Conservation (phyloP, 1,284 basidiomycete genomes). For the Cutaneotrichosporon cutaneum region DNA sequence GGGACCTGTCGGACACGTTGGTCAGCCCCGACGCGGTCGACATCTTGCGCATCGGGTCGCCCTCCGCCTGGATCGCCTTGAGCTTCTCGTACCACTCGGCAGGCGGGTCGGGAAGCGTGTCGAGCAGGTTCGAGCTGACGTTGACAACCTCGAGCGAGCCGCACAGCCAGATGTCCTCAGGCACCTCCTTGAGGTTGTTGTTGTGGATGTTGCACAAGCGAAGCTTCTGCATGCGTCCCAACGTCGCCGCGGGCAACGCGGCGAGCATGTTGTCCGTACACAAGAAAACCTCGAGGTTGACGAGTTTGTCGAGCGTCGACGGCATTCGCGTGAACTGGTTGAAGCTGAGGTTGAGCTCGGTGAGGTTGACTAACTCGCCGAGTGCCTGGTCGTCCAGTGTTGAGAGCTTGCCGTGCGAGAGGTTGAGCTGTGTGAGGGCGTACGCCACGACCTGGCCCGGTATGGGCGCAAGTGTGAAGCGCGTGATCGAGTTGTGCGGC, state of each 20-base stretch:
- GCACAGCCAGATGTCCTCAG: slow-evolving; percentile 81
- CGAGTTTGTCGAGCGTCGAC: slow-evolving; percentile 72
- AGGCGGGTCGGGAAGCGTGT: slow-evolving; percentile 68
- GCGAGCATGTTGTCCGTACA: slow-evolving; percentile 89
- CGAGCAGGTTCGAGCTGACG: slow-evolving; percentile 83
- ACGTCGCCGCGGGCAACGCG: slow-evolving; percentile 66
- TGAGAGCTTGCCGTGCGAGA: slow-evolving; percentile 88
- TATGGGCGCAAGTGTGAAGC: slow-evolving; percentile 66
- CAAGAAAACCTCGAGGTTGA: slow-evolving; percentile 69
- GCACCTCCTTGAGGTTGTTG: slow-evolving; percentile 81
- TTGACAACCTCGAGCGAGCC: slow-evolving; percentile 73
- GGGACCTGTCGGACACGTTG: slow-evolving; percentile 56
- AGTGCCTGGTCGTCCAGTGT: slow-evolving; percentile 73
- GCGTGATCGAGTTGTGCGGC: slow-evolving; percentile 60
- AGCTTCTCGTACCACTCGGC: slow-evolving; percentile 33
- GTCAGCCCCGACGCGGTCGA: slow-evolving; percentile 54
- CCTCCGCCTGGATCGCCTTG: slow-evolving; percentile 18
- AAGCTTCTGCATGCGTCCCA: slow-evolving; percentile 77
- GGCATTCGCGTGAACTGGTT: slow-evolving; percentile 86
- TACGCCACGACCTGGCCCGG: slow-evolving; percentile 61
- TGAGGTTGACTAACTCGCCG: slow-evolving; percentile 70
- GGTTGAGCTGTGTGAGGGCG: slow-evolving; percentile 74
- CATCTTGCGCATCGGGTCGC: slow-evolving; percentile 26
- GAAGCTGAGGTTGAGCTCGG: slow-evolving; percentile 71
- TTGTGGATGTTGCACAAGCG: slow-evolving; percentile 81